A percentile compares a stretch with the other conserved stretches of the same genome.
These are phyloP conservation scores for Hyphodiscus sp. DNA, from an alignment of 2,329 filamentous ascomycete genomes.

Conservation along the genomic window DNA sequence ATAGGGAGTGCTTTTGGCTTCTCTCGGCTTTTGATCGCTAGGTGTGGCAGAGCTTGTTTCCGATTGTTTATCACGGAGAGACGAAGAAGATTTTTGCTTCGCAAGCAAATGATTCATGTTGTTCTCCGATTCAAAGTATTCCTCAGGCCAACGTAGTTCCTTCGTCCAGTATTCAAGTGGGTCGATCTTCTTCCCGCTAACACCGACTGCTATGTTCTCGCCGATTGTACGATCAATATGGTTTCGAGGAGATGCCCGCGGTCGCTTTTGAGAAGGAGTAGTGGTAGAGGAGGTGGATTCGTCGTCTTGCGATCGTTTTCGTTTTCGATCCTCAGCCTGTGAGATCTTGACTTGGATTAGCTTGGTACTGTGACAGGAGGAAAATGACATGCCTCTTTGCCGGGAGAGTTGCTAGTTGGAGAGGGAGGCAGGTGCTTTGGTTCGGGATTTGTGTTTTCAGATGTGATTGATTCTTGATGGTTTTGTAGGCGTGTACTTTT, in stretches of 20 bases:
- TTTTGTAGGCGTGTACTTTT: too few species aligned
- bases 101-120: neutral
- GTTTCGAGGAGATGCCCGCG: conserved; percentile 10
- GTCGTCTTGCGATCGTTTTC: conserved; percentile 1
- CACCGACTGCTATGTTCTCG: conserved; percentile 8
- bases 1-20: conserved; percentile 34
- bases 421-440: neutral
- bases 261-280: conserved; percentile 16
- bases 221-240: conserved; percentile 11
- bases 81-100: neutral
- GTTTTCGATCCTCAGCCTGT: neutral
- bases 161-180: conserved; percentile 25
- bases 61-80: neutral
- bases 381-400: neutral
- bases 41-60: conserved; percentile 1
- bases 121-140: conserved; percentile 21
- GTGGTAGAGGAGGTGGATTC: conserved; percentile 1
- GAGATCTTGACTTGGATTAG: neutral
- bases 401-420: neutral
- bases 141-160: conserved; percentile 23
- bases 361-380: neutral
- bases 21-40: conserved; percentile 32
- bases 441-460: neutral
- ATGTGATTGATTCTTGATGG: too few species aligned
- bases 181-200: conserved; percentile 17